Evolutionary conservation across 345 rosid genomes (phyloP).

Genomic region (Mercurialis annua): DNA sequence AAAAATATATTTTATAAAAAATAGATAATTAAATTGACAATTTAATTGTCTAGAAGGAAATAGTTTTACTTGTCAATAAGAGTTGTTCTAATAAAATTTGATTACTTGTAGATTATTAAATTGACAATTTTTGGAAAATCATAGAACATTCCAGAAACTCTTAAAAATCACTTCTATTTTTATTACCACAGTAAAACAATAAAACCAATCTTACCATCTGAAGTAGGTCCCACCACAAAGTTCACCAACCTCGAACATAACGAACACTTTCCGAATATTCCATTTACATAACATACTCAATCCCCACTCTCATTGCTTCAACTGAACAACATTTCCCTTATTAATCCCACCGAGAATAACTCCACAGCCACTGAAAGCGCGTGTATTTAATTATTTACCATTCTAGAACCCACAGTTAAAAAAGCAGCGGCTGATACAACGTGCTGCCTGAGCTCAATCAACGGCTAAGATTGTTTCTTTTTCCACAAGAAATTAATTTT

Average conservation of each 20-base stretch:
- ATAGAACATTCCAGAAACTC: not conserved
- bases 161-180: not conserved
- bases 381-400: not conserved
- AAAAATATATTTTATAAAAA: no score
- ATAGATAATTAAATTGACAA: not conserved
- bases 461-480: slow-evolving; percentile 7
- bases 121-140: not conserved
- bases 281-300: not conserved
- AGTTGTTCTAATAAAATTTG: no score
- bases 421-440: slow-evolving; percentile 18
- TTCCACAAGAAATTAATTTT: slow-evolving; percentile 17
- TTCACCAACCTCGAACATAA: slow-evolving; percentile 1
- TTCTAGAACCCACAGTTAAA: not conserved
- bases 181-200: not conserved
- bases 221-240: no score
- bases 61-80: not conserved
- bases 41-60: not conserved
- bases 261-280: slow-evolving; percentile 15
- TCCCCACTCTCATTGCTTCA: not conserved
- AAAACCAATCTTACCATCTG: not conserved
- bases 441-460: not conserved
- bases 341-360: not conserved
- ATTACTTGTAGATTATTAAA: no score
- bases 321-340: not conserved
- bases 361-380: not conserved